Evolutionary conservation across 345 rosid genomes (phyloP), one percentile per base, ranked within the genome.

Genomic region (Syzygium jambos): DNA sequence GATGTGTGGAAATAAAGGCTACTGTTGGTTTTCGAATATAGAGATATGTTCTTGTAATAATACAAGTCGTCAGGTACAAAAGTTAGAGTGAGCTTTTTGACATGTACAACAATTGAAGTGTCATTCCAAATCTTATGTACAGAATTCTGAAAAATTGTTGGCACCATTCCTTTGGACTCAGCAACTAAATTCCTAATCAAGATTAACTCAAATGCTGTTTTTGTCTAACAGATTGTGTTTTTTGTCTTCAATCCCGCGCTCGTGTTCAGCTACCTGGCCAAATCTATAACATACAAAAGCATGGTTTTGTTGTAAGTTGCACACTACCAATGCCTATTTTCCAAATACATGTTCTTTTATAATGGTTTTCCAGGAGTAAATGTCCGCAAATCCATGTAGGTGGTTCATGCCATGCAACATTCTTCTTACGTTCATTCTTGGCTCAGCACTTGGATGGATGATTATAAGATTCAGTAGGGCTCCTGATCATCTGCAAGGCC

Each of bases 401-500:
- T 93, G 94, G 95, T 92, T 92, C 87, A 92, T 93, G 95, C 94
- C 93, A 9, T 49, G 93, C 16, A 93, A 92, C 56, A 90, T 93
- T 55, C 89, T 92, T 9, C 29, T 87, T 4, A 89, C 92, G 3
- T 89, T 87, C 86, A 59, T 90, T 27, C 85, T 90, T 27, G 93
- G 95, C 13, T 91, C 93, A 6, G 53, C 30, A 16, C 89, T 91
- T 6, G 94, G 89, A 22, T 92, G 91, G 93, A 84, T 92, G 34
- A 90, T 93, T 11, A 85, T 91, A 21, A 92, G 90, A 89, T 54
- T 88, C 19, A 90, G 91, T 14, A 87, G 87, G 88, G 83, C 92
- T 78, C 93, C 93, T 13, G 86, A 55, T 16, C 88, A 91, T 34
- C 92, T 93, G 11, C 80, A 86, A 41, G 95, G 95, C 57, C 93